Conservation (phyloP, 257 asterid species). For the Ehretia macrophylla region DNA sequence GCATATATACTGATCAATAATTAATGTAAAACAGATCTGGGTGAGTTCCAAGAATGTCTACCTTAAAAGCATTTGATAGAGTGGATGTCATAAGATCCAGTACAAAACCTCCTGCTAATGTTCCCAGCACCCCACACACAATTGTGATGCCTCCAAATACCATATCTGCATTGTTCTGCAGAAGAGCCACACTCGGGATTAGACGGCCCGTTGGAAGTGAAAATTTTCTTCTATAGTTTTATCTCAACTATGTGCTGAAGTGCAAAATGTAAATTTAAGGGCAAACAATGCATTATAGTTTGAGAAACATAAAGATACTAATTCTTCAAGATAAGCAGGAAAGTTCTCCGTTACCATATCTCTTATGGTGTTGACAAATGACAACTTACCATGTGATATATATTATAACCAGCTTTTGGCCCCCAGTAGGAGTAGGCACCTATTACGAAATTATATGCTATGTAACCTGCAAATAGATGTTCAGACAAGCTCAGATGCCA, state of each 20-base stretch:
- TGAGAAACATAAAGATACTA: not conserved
- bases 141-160: conserved; percentile 85
- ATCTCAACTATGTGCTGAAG: too few species aligned
- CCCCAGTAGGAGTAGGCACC: conserved; percentile 99
- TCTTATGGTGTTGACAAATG: not conserved
- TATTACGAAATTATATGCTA: conserved; percentile 90
- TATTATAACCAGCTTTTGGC: conserved; percentile 92
- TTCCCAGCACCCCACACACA: conserved; percentile 77
- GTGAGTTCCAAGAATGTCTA: conserved; percentile 13
- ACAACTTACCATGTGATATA: conserved; percentile 81
- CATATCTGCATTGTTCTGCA: conserved; percentile 78
- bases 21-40: not conserved
- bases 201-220: not conserved
- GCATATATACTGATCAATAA: too few species aligned
- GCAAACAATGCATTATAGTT: not conserved
- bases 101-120: conserved; percentile 82
- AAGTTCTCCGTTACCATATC: not conserved
- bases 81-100: conserved; percentile 76
- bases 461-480: conserved; percentile 62
- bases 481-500: not conserved
- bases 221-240: not conserved
- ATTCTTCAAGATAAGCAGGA: too few species aligned
- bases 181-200: conserved; percentile 8
- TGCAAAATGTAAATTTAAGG: not conserved
- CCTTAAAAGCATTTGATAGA: conserved; percentile 88